These are phyloP conservation scores for Gaultheria prostrata DNA, from an alignment of 148 eudicot genomes.

Conservation along the genomic window DNA sequence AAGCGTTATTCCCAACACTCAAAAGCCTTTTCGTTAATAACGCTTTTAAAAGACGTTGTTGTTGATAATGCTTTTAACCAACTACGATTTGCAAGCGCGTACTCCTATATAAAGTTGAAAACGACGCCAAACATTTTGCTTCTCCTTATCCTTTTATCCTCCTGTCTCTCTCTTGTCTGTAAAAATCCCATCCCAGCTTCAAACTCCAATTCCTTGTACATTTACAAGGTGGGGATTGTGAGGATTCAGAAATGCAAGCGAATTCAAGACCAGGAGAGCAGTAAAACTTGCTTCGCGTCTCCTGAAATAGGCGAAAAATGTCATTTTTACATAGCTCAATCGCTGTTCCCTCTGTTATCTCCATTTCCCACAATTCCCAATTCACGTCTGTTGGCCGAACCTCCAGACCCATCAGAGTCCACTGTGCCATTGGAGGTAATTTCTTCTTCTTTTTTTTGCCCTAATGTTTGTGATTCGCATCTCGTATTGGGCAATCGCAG, in stretches of 20 bases:
- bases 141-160: not conserved
- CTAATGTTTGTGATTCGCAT: not conserved
- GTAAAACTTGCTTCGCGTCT: not conserved
- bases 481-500: not conserved
- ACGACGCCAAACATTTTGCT: not conserved
- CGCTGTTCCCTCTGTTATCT: conserved; percentile 22
- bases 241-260: not conserved
- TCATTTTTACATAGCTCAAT: conserved; percentile 14
- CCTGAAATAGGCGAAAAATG: conserved; percentile 7
- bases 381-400: not conserved
- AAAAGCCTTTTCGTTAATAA: too few species aligned
- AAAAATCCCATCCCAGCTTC: not conserved
- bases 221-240: not conserved
- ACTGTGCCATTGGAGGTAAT: conserved; percentile 26
- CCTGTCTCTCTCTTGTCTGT: not conserved
- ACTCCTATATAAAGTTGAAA: too few species aligned
- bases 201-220: not conserved
- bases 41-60: too few species aligned
- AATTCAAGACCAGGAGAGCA: not conserved
- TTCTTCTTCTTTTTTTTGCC: not conserved
- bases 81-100: too few species aligned
- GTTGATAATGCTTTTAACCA: too few species aligned
- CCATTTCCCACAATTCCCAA: conserved; percentile 13
- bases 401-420: conserved; percentile 24
- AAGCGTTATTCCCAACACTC: too few species aligned